These are phyloP conservation scores for Pneumocystis oryctolagi DNA, from an alignment of 1,139 yeast genomes.

Conservation along the genomic window DNA sequence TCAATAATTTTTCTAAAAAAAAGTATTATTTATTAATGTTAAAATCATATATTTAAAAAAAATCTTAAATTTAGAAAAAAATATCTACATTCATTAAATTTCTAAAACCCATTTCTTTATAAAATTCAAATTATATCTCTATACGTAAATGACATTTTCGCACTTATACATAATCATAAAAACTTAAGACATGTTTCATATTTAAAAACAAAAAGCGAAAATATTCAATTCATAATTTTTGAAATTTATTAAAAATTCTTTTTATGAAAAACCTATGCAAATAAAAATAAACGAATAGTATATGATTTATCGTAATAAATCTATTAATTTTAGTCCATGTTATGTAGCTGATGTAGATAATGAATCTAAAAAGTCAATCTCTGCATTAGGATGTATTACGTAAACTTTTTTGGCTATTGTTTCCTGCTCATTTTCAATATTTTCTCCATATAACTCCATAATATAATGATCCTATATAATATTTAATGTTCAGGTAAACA, in stretches of 20 bases:
- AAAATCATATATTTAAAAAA: no score
- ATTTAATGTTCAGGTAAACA: neutral
- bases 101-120: no score
- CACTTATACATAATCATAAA: neutral
- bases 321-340: neutral
- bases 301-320: neutral
- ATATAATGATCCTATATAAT: constrained; percentile 47
- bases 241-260: no score
- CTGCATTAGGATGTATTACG: constrained; percentile 66
- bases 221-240: no score
- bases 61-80: no score
- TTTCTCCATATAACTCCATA: constrained; percentile 60
- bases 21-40: no score
- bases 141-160: neutral
- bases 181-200: neutral
- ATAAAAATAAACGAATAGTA: neutral
- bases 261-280: neutral
- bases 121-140: no score
- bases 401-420: constrained; percentile 33
- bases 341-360: neutral
- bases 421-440: constrained; percentile 26
- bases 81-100: neutral
- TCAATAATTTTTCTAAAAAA: no score
- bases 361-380: constrained; percentile 26
- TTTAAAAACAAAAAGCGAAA: no score